A percentile compares a stretch with the other conserved stretches of the same genome.
phyloP scores from a whole-genome alignment of 2,329 filamentous ascomycete species.

The Trichoderma koningii region DNA sequence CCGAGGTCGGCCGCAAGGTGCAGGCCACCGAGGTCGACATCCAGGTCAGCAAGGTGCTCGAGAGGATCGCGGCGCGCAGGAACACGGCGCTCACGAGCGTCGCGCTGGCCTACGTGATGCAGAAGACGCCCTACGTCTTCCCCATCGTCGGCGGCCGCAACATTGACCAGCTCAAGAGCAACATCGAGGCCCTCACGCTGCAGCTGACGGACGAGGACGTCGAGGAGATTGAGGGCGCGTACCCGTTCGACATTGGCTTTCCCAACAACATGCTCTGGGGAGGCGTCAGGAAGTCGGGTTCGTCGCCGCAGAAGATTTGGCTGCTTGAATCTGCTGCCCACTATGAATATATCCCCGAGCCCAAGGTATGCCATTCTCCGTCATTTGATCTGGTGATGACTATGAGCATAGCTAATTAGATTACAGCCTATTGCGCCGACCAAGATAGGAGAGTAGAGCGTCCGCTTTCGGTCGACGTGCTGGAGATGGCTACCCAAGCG shows the following conservation, averaged over 20 bases:
- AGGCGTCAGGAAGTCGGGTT: constrained; percentile 36
- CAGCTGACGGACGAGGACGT: constrained; percentile 64
- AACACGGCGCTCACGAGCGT: constrained; percentile 49
- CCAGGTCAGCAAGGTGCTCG: constrained; percentile 48
- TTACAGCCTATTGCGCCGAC: constrained; percentile 45
- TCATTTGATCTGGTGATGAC: too few relatives aligned
- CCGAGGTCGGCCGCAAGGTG: constrained; percentile 42
- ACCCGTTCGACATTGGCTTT: constrained; percentile 67
- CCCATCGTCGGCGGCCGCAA: constrained; percentile 72
- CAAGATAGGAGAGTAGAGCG: constrained; percentile 47
- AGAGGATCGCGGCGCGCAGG: constrained; percentile 53
- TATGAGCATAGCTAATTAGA: neutral
- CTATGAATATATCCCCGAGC: constrained; percentile 53
- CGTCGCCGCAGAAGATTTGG: constrained; percentile 46
- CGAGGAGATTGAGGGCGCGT: constrained; percentile 63
- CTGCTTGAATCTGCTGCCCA: constrained; percentile 50
- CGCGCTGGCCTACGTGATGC: constrained; percentile 72
- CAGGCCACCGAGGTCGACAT: constrained; percentile 56
- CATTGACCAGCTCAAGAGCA: constrained; percentile 67
- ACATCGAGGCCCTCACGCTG: constrained; percentile 67
- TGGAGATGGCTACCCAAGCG: constrained; percentile 40
- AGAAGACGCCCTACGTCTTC: constrained; percentile 71
- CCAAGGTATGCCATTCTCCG: constrained; percentile 37
- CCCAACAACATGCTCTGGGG: constrained; percentile 61
- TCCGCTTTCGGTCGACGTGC: constrained; percentile 37